Conservation (phyloP, 2,329 filamentous ascomycete species). For the Alternaria incomplexa region DNA sequence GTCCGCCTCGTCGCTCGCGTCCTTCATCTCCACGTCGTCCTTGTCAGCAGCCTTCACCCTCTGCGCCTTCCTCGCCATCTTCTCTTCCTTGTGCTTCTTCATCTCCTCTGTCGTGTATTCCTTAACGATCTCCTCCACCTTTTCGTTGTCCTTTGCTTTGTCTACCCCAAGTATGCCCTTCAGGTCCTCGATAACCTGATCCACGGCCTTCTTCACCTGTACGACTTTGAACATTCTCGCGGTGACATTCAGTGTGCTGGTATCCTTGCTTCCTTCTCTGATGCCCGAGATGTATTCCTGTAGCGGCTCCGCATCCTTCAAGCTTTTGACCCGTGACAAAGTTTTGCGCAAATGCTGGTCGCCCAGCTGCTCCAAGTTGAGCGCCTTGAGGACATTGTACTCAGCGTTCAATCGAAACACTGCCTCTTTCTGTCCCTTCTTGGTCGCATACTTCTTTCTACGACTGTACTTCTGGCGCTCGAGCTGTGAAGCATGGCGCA, state of each 20-base stretch:
- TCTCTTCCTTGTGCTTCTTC: constrained; percentile 38
- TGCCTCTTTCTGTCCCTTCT: constrained; percentile 55
- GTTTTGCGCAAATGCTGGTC: constrained; percentile 63
- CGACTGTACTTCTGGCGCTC: constrained; percentile 77
- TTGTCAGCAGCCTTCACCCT: constrained; percentile 19
- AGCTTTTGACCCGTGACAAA: constrained; percentile 62
- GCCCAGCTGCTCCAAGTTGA: constrained; percentile 59
- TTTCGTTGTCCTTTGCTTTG: constrained; percentile 15
- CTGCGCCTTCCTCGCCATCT: constrained; percentile 33
- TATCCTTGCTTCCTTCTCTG: constrained; percentile 50
- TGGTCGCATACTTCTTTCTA: constrained; percentile 62
- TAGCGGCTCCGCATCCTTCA: constrained; percentile 59
- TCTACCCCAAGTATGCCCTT: constrained; percentile 44
- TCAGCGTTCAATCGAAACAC: constrained; percentile 68
- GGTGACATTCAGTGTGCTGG: constrained; percentile 62
- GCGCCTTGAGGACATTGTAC: constrained; percentile 62
- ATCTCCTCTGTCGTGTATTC: constrained; percentile 20
- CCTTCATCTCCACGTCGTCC: constrained; percentile 28
- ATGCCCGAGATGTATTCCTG: constrained; percentile 45
- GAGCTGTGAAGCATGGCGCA: constrained; percentile 76
- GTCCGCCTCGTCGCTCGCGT: constrained; percentile 37
- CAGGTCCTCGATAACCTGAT: constrained; percentile 52
- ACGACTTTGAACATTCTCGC: constrained; percentile 66
- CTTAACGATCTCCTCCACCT: constrained; percentile 15
- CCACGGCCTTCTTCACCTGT: constrained; percentile 62